These are phyloP conservation scores for Solidago caesia DNA, from an alignment of 129 eudicot genomes.

Conservation along the genomic window DNA sequence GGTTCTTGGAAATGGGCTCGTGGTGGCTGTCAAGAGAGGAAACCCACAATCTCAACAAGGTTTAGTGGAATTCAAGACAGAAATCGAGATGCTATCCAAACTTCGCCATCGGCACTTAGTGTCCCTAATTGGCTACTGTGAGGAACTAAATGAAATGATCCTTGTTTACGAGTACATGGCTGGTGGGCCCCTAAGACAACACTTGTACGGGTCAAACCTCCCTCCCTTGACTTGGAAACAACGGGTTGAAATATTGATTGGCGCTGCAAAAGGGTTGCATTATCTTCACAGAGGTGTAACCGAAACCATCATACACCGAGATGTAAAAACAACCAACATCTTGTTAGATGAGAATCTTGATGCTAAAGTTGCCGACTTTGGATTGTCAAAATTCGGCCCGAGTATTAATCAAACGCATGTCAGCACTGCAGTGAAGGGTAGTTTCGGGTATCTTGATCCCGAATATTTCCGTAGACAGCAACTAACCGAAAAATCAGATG, in stretches of 20 bases:
- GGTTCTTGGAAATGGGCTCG: slow-evolving; percentile 39
- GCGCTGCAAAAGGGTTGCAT: slow-evolving; percentile 64
- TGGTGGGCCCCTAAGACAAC: slow-evolving; percentile 50
- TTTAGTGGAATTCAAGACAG: slow-evolving; percentile 46
- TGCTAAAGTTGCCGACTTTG: slow-evolving; percentile 57
- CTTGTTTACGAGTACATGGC: slow-evolving; percentile 60
- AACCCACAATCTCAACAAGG: slow-evolving; percentile 54
- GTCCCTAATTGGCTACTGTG: slow-evolving; percentile 53
- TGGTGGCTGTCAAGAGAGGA: slow-evolving; percentile 52
- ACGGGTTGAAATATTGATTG: slow-evolving; percentile 47
- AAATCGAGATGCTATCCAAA: slow-evolving; percentile 54
- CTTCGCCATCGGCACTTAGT: slow-evolving; percentile 53
- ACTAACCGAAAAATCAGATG: slow-evolving; percentile 49
- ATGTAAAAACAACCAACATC: slow-evolving; percentile 53
- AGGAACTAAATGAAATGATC: slow-evolving; percentile 53
- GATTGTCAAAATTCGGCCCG: slow-evolving; percentile 48
- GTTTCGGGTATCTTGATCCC: slow-evolving; percentile 55
- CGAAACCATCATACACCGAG: slow-evolving; percentile 50
- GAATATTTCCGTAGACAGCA: slow-evolving; percentile 54
- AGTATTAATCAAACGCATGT: slow-evolving; percentile 52
- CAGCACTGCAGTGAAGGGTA: slow-evolving; percentile 57
- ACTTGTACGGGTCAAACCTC: slow-evolving; percentile 48
- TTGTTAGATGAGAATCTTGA: slow-evolving; percentile 52
- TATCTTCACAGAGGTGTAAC: slow-evolving; percentile 57
- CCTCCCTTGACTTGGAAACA: slow-evolving; percentile 51